Base-by-base conservation (phyloP, 2,329 filamentous ascomycete species). In the Xenoacremonium recifei region DNA sequence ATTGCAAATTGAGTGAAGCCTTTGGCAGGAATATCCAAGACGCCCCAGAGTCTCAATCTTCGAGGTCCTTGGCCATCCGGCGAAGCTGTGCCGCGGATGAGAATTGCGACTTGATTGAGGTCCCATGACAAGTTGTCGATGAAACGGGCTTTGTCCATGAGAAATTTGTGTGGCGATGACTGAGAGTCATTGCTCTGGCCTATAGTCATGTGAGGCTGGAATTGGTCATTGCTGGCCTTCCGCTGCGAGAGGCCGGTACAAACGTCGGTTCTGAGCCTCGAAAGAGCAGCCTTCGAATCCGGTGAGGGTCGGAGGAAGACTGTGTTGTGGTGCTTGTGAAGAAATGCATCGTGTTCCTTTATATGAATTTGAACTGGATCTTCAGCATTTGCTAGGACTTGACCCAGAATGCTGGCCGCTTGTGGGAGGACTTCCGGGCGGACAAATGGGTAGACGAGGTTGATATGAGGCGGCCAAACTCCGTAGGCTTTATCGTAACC, bases 401-500 rank as follows among this genome's bases (percentile, higher is more conserved):
- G 35, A n/a, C 46, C 38, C 4, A 63, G 44, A 12, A 53, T 42
- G 4, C 67, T 58, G 2, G 65, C 64, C 2, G 75, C 78, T 16
- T 58, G 51, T 2, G 63, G 52, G 3, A 87, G 66, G 7, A 52
- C 50, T 3, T 76, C 70, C 0, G 69, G 62, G 3, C 62, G 58
- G 6, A 84, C 78, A 57, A 85, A 87, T 0, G 82, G 84, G 55
- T 86, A 86, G 17, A 85, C 53, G 19, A 87, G 61, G 50, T 85
- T 87, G 53, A 86, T 58, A 51, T 86, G 83, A 11, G 82, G 78
- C 4, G 82, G 81, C 83, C 84, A 87, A 61, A 71, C 77, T 19
- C 67, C 67, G 49, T 75, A 77, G 1, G 75, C 71, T 46, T 79
- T 79, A 60, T 87, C 83, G 61, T 86, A 82, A 11, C 81, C 64